These are phyloP conservation scores for Phytophthora cryptogea DNA, from an alignment of 352 stramenopile species.

Conservation along the genomic window DNA sequence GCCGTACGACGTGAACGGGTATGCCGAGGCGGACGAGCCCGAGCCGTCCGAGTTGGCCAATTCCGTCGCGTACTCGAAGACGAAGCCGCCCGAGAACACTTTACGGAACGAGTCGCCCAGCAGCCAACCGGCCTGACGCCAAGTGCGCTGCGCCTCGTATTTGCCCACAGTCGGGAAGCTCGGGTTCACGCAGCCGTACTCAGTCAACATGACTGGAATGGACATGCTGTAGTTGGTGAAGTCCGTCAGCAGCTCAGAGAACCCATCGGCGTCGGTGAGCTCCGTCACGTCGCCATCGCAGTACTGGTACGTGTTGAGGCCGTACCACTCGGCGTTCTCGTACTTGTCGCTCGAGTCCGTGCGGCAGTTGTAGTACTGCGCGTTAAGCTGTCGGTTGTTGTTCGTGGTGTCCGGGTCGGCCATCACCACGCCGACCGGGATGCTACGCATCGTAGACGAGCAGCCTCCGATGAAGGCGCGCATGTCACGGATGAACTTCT, in stretches of 20 bases:
- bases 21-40: slow-evolving; percentile 42
- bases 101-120: slow-evolving; percentile 51
- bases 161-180: slow-evolving; percentile 68
- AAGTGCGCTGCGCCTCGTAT: slow-evolving; percentile 75
- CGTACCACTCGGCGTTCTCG: slow-evolving; percentile 87
- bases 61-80: slow-evolving; percentile 87
- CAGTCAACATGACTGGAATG: slow-evolving; percentile 80
- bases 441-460: slow-evolving; percentile 46
- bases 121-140: slow-evolving; percentile 63
- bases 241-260: slow-evolving; percentile 56
- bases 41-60: slow-evolving; percentile 58
- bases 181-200: slow-evolving; percentile 82
- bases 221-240: slow-evolving; percentile 68
- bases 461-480: slow-evolving; percentile 64
- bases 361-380: slow-evolving; percentile 88
- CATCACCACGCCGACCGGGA: slow-evolving; percentile 80
- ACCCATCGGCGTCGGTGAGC: slow-evolving; percentile 54
- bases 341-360: slow-evolving; percentile 67
- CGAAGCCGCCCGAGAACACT: slow-evolving; percentile 72
- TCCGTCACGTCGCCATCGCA: slow-evolving; percentile 59
- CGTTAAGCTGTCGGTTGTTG: slow-evolving; percentile 67
- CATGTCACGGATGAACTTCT: slow-evolving; percentile 91
- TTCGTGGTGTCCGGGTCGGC: slow-evolving; percentile 52
- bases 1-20: slow-evolving; percentile 74
- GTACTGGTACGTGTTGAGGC: slow-evolving; percentile 86